A percentile compares a stretch with the other conserved stretches of the same genome.
These are phyloP conservation scores for Garcia nutans DNA, from an alignment of 345 rosid genomes.

Conservation along the genomic window DNA sequence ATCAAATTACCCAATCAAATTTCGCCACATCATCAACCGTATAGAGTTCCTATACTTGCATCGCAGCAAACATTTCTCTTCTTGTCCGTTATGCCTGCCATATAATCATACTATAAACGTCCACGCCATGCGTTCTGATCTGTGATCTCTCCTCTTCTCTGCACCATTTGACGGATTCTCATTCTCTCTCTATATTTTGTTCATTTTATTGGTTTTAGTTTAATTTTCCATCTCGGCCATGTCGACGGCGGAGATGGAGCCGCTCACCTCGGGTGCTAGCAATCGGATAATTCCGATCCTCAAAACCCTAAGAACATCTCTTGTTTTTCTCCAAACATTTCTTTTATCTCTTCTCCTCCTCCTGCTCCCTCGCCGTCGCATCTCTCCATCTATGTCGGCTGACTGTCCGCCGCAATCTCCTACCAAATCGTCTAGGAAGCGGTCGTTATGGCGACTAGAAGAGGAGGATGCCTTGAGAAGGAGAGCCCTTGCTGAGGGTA, in stretches of 20 bases:
- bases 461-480: constrained; percentile 87
- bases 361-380: constrained; percentile 65
- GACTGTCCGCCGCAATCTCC: constrained; percentile 26
- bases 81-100: not conserved
- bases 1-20: not conserved
- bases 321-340: constrained; percentile 50
- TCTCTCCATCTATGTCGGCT: constrained; percentile 17
- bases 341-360: constrained; percentile 54
- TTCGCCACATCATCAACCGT: not conserved
- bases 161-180: not conserved
- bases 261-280: constrained; percentile 93
- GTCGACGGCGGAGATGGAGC: constrained; percentile 75
- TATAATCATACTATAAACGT: not conserved
- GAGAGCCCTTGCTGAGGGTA: constrained; percentile 73
- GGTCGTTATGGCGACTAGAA: constrained; percentile 53
- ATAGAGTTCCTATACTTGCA: not conserved
- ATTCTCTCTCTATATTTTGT: not conserved
- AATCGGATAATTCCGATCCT: constrained; percentile 86
- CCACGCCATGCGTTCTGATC: not conserved
- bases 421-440: constrained; percentile 42
- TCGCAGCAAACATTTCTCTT: not conserved
- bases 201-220: no score
- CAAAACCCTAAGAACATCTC: constrained; percentile 42
- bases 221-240: constrained; percentile 17
- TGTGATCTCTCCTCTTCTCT: not conserved